These are phyloP conservation scores for Ganoderma sinense DNA, from an alignment of 1,284 basidiomycete genomes.

Conservation along the genomic window DNA sequence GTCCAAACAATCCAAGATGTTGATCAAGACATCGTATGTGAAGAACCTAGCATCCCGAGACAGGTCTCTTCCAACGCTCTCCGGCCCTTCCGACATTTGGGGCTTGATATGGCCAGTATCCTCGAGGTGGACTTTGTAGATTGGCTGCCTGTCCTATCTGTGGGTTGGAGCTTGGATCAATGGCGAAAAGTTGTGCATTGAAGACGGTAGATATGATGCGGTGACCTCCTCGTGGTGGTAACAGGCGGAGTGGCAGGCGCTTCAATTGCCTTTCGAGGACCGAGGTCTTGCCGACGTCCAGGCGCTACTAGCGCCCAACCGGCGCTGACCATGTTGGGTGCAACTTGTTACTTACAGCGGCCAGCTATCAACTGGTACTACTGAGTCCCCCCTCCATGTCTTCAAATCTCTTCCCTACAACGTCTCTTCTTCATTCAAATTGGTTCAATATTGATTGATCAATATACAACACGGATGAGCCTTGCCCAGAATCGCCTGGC, in stretches of 20 bases:
- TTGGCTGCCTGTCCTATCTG: no score
- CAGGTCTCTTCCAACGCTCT: neutral
- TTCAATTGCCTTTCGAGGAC: neutral
- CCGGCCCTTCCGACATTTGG: neutral
- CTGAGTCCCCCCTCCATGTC: no score
- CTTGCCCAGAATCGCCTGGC: neutral
- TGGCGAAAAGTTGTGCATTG: neutral
- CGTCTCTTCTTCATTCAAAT: no score
- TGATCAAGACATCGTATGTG: constrained; percentile 48
- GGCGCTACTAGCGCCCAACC: no score
- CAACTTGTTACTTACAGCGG: no score
- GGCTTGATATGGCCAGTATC: neutral
- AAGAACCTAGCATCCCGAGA: neutral
- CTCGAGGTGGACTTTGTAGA: neutral
- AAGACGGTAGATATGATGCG: neutral
- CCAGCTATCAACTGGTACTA: no score
- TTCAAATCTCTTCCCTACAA: no score
- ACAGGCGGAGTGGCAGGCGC: neutral
- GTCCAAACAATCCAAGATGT: constrained; percentile 42
- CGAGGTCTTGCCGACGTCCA: neutral
- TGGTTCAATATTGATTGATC: no score
- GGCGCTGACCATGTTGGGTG: no score
- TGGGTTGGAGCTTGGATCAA: no score
- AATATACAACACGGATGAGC: neutral
- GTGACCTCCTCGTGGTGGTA: neutral